These are phyloP conservation scores for Tolypocladium endophyticum DNA, from an alignment of 2,329 filamentous ascomycete species.

Conservation along the genomic window DNA sequence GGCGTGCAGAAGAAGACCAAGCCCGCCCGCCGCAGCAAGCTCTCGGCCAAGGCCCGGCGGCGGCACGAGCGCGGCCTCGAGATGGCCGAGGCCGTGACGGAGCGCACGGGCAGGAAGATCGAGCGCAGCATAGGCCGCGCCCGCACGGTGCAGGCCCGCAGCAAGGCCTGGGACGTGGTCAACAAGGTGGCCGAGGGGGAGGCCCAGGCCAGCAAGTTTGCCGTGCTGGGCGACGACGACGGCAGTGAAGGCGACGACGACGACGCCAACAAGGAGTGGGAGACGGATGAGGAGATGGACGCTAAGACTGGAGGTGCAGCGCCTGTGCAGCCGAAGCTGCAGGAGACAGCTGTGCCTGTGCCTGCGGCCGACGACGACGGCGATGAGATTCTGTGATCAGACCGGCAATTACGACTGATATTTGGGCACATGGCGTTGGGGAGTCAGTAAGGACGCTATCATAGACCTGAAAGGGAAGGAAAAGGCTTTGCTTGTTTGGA, in stretches of 20 bases:
- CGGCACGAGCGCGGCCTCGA: conserved; percentile 48
- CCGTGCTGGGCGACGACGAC: conserved; percentile 10
- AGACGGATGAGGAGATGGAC: conserved; percentile 26
- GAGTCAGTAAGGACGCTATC: background rate
- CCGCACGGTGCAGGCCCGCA: conserved; percentile 34
- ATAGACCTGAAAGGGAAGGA: background rate
- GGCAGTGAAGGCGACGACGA: conserved; percentile 13
- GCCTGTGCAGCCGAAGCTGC: background rate
- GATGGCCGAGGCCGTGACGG: conserved; percentile 48
- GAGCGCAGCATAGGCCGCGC: conserved; percentile 42
- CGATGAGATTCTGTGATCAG: conserved; percentile 20
- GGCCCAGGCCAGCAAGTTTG: conserved; percentile 10
- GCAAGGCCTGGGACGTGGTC: conserved; percentile 48
- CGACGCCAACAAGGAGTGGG: conserved; percentile 12
- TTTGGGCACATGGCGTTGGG: conserved; percentile 1
- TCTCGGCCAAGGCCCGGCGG: conserved; percentile 44
- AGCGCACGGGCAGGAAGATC: conserved; percentile 46
- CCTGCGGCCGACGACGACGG: conserved; percentile 16
- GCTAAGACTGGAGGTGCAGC: conserved; percentile 7
- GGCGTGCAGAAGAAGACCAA: conserved; percentile 61
- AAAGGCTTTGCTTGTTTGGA: background rate
- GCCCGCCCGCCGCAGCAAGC: conserved; percentile 38
- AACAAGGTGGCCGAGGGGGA: conserved; percentile 29
- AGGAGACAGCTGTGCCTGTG: background rate
- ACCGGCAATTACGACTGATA: background rate